Conservation (phyloP, 208 protist genomes). For the Tritrichomonas foetus region DNA sequence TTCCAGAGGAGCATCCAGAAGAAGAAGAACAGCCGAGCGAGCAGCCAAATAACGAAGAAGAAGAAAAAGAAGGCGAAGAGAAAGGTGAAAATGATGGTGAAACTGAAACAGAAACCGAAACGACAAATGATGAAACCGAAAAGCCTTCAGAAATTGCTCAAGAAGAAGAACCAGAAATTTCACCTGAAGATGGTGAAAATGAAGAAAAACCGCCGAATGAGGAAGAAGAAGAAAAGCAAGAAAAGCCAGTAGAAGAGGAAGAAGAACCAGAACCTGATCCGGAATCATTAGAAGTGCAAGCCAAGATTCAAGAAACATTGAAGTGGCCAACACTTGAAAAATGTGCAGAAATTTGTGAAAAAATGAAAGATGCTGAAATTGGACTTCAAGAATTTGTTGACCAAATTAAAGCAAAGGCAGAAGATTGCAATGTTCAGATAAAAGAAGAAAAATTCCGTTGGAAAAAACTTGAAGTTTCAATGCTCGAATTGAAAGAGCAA, state of each 20-base stretch:
- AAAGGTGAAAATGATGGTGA: background rate
- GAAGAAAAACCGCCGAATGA: background rate
- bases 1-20: background rate
- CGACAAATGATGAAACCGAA: background rate
- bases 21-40: background rate
- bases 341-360: background rate
- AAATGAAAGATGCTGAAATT: background rate
- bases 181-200: background rate
- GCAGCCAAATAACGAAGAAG: background rate
- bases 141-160: background rate
- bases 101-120: background rate
- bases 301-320: background rate
- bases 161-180: background rate
- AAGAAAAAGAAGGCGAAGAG: background rate
- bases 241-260: background rate
- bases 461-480: background rate
- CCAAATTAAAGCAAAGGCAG: background rate
- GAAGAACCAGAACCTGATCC: background rate
- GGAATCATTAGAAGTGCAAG: background rate
- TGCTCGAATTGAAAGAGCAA: background rate
- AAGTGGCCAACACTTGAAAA: background rate
- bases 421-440: background rate
- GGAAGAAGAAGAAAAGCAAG: background rate
- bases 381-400: background rate
- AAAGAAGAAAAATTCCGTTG: constrained; percentile 1